phyloP scores from a whole-genome alignment of 2,329 filamentous ascomycete genomes.

The Trichothecium roseum region DNA sequence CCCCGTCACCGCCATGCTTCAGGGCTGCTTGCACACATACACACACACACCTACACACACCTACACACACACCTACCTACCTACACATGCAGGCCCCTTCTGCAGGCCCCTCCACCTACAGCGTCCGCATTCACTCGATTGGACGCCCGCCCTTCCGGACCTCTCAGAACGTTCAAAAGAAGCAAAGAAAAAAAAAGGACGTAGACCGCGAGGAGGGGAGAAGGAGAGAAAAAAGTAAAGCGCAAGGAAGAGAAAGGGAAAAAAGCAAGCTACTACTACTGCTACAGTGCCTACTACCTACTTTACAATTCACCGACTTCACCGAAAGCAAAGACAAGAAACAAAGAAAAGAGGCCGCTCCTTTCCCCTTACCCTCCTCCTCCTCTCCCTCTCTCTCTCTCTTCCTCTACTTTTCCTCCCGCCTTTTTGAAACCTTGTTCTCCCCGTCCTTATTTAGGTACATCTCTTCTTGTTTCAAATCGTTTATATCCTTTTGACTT shows the following conservation, averaged over 20 bases:
- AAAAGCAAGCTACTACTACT: no score
- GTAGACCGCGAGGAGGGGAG: no score
- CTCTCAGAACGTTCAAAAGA: not conserved
- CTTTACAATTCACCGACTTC: slow-evolving; percentile 9
- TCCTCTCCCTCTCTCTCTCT: slow-evolving; percentile 5
- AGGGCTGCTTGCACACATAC: no score
- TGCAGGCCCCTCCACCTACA: no score
- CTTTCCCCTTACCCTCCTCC: slow-evolving; percentile 1
- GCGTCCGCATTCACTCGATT: slow-evolving; percentile 1
- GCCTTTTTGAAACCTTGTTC: slow-evolving; percentile 3
- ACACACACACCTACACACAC: no score
- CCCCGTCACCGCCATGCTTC: slow-evolving; percentile 2
- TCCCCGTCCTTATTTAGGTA: slow-evolving; percentile 1
- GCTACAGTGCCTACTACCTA: no score
- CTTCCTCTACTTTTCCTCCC: slow-evolving; percentile 6
- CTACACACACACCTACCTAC: no score
- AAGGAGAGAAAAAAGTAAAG: no score
- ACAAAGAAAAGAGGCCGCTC: slow-evolving; percentile 1
- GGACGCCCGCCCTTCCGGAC: slow-evolving; percentile 1
- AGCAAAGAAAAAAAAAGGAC: no score
- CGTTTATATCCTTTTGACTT: not conserved
- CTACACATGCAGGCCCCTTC: not conserved
- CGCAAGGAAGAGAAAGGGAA: no score
- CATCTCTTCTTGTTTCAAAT: slow-evolving; percentile 1
- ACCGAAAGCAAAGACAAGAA: slow-evolving; percentile 6